Evolutionary conservation across 257 asterid genomes (phyloP), one percentile per base, ranked within the genome.

Genomic region (Ilex aquifolium): DNA sequence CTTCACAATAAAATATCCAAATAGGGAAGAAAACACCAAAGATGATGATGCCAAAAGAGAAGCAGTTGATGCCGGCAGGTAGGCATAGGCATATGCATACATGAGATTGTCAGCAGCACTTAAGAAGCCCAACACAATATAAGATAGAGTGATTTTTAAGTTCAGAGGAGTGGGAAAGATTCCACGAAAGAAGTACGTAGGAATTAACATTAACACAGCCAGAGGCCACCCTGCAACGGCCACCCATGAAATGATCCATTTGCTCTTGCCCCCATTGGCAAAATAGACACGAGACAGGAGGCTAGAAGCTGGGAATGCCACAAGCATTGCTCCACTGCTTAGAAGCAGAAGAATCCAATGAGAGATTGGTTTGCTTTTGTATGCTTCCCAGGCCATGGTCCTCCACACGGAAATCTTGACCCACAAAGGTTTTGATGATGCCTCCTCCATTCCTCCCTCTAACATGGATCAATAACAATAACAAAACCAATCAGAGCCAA

Each of bases 201-300:
- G 98, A 51, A 88, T 57, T 63, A 91, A 69, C 69, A 81, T 78
- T 8, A 91, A 51, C 2, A 79, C 82, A 5, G 87, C 79, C 44
- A 91, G 73, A 51, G 98, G 98, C 96, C 98, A 91, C n/a, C 96
- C 96, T 1, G 94, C 96, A 16, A 85, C 96, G 1, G 96, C 96
- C 32, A 76, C 88, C 96, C 96, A 91, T 15, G 98, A 88, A 39
- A 83, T 83, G 54, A 91, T 80, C 98, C 98, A 91, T 71, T 88
- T 91, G 64, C 95, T 91, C 56, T 69, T 74, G 62, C 98, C 96
- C 14, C 98, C 98, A 40, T 91, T 72, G 60, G 95, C 76, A 67
- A 59, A 91, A 61, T 91, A 91, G 73, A 91, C 66, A 17, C 96
- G 94, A 2, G 98, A 88, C 13, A 91, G 78, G 16, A 91, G 95